Evolutionary conservation across 768 basidiomycete genomes (phyloP).

Genomic region (Lentinula lateritia): DNA sequence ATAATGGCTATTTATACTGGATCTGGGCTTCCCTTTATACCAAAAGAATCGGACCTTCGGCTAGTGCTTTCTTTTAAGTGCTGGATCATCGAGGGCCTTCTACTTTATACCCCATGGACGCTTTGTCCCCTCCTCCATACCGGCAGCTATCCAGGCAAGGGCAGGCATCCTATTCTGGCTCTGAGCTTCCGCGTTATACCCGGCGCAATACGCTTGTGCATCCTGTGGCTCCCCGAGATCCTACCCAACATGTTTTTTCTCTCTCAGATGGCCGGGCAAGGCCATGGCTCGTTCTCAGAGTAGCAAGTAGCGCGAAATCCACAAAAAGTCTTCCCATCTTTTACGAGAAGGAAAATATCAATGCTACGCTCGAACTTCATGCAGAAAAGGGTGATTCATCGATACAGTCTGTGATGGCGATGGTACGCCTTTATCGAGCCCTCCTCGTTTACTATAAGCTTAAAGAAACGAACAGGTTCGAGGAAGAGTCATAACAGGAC

Average conservation of each 20-base stretch:
- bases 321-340: conserved; percentile 45
- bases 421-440: conserved; percentile 22
- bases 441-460: not conserved
- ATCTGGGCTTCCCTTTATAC: not conserved
- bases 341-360: conserved; percentile 49
- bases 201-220: conserved; percentile 40
- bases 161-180: conserved; percentile 41
- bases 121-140: conserved; percentile 43
- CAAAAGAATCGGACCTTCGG: not conserved
- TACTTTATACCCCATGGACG: conserved; percentile 5
- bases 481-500: conserved; percentile 47
- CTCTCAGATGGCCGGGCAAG: conserved; percentile 34
- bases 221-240: conserved; percentile 30
- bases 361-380: conserved; percentile 37
- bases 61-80: not conserved
- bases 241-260: conserved; percentile 43
- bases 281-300: conserved; percentile 40
- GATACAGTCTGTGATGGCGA: conserved; percentile 41
- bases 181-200: conserved; percentile 44
- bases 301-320: conserved; percentile 48
- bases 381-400: conserved; percentile 45
- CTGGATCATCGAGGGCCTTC: not conserved
- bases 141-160: conserved; percentile 46
- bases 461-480: conserved; percentile 29
- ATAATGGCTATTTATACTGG: not conserved